These are phyloP conservation scores for Balakata baccata DNA, from an alignment of 345 rosid species.

Conservation along the genomic window DNA sequence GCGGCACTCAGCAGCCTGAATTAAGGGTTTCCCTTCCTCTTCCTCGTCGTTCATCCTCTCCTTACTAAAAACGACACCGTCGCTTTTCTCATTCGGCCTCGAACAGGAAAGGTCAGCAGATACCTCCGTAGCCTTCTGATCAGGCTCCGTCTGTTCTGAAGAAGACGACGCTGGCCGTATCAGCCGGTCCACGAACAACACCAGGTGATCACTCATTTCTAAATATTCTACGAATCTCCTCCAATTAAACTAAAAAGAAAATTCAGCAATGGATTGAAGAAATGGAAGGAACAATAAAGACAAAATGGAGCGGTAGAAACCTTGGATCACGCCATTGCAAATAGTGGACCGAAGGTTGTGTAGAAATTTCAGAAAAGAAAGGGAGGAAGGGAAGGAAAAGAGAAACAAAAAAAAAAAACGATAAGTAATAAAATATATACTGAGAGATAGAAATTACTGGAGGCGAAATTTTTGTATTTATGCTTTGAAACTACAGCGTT, in stretches of 20 bases:
- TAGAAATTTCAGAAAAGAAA: not conserved
- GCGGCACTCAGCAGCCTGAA: conserved; percentile 74
- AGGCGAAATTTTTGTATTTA: too few relatives aligned
- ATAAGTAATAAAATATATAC: too few relatives aligned
- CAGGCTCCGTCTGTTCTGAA: conserved; percentile 30
- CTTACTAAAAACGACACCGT: conserved; percentile 18
- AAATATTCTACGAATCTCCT: not conserved
- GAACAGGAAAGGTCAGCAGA: conserved; percentile 12
- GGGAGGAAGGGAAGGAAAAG: not conserved
- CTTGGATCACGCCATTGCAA: conserved; percentile 15
- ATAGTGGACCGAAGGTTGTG: conserved; percentile 16
- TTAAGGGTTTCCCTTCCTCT: conserved; percentile 64
- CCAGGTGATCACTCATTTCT: conserved; percentile 70
- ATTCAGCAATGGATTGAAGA: not conserved
- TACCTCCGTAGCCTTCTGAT: not conserved
- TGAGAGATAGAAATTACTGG: too few relatives aligned
- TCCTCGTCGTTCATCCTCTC: conserved; percentile 27
- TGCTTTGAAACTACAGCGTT: too few relatives aligned
- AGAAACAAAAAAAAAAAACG: too few relatives aligned
- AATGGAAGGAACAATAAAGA: not conserved
- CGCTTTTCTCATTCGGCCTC: conserved; percentile 27
- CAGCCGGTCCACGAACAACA: conserved; percentile 57
- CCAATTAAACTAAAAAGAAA: not conserved
- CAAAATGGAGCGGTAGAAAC: not conserved
- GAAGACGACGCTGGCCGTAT: conserved; percentile 31